These are phyloP conservation scores for Prunella vulgaris DNA, from an alignment of 257 asterid genomes.

Conservation along the genomic window DNA sequence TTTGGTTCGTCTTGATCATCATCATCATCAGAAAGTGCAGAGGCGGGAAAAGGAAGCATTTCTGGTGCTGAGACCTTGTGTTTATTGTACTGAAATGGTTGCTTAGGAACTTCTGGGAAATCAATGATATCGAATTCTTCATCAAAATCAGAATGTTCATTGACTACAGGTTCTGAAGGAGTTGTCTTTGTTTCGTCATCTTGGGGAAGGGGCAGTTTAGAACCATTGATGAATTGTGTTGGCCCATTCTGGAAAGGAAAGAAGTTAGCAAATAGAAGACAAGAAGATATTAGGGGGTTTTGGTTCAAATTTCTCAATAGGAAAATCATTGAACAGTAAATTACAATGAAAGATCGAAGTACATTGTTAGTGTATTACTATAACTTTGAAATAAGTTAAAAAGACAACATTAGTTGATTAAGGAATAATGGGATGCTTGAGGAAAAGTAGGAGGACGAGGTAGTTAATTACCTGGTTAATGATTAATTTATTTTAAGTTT, in stretches of 20 bases:
- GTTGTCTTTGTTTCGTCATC: slow-evolving; percentile 30
- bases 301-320: not conserved
- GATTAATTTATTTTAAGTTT: not conserved
- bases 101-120: slow-evolving; percentile 79
- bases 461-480: too few relatives aligned
- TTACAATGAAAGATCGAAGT: not conserved
- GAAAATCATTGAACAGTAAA: not conserved
- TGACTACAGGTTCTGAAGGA: slow-evolving; percentile 33
- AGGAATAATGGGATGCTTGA: too few relatives aligned
- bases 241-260: slow-evolving; percentile 59
- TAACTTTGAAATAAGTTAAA: too few relatives aligned
- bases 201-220: slow-evolving; percentile 51
- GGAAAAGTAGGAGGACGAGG: too few relatives aligned
- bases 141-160: slow-evolving; percentile 54
- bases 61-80: slow-evolving; percentile 47
- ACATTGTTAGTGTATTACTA: not conserved
- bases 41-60: slow-evolving; percentile 79
- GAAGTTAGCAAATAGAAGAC: slow-evolving; percentile 8
- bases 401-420: too few relatives aligned
- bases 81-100: slow-evolving; percentile 41
- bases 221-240: slow-evolving; percentile 49
- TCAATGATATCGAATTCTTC: slow-evolving; percentile 48
- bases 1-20: slow-evolving; percentile 46
- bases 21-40: slow-evolving; percentile 55
- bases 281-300: not conserved